Percentiles rank a stretch among this genome's conserved stretches.
phyloP scores from a whole-genome alignment of 441 rosid species.

The Eutrema salsugineum region DNA sequence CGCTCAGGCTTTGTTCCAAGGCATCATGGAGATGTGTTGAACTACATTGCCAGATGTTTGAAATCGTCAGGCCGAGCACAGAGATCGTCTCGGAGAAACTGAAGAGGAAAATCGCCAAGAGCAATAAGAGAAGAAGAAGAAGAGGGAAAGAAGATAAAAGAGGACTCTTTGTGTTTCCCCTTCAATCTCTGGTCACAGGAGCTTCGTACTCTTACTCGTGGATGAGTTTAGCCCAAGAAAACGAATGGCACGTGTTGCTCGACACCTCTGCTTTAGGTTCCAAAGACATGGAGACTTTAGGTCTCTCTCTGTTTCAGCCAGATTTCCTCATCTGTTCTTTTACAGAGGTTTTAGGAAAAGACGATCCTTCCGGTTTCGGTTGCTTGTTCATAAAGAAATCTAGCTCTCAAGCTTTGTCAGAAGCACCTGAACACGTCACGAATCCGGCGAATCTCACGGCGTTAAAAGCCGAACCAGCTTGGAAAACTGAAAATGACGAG shows the following conservation, averaged over 20 bases:
- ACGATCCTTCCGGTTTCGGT: constrained; percentile 69
- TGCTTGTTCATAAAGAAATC: constrained; percentile 81
- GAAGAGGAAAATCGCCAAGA: constrained; percentile 46
- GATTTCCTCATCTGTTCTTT: constrained; percentile 79
- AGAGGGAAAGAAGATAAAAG: constrained; percentile 37
- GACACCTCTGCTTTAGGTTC: constrained; percentile 77
- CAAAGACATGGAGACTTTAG: constrained; percentile 85
- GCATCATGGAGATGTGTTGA: constrained; percentile 76
- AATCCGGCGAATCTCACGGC: constrained; percentile 15
- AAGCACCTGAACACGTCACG: constrained; percentile 30
- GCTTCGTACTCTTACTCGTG: constrained; percentile 69
- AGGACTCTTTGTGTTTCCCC: constrained; percentile 87
- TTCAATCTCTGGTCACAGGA: constrained; percentile 80
- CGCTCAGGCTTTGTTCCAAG: constrained; percentile 61
- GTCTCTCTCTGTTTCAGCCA: constrained; percentile 72
- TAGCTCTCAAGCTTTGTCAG: constrained; percentile 42
- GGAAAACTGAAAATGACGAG: constrained; percentile 2
- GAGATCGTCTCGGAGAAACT: constrained; percentile 49
- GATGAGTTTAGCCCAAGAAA: constrained; percentile 79
- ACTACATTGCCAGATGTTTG: constrained; percentile 47
- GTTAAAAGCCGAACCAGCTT: not conserved
- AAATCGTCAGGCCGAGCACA: constrained; percentile 62
- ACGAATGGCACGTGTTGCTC: constrained; percentile 84
- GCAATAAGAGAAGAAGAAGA: too few relatives aligned
- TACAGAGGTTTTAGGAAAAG: constrained; percentile 68